These are phyloP conservation scores for Ruellia speciosa DNA, from an alignment of 305 asterid genomes.

Conservation along the genomic window DNA sequence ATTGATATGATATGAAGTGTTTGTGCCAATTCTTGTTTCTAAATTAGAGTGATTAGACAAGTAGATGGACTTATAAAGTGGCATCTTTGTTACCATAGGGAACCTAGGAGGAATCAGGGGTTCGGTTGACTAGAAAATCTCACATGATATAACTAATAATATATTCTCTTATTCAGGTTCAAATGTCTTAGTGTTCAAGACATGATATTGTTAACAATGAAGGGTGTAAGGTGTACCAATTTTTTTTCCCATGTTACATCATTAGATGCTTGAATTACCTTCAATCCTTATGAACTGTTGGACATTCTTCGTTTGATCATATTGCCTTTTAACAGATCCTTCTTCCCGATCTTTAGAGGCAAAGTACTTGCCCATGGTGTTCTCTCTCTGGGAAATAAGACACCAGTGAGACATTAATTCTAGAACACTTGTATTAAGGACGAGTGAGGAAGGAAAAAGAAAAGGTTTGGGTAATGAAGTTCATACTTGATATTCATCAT, in stretches of 20 bases:
- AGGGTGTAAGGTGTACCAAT: too few relatives aligned
- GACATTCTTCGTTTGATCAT: conserved; percentile 51
- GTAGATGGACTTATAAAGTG: too few relatives aligned
- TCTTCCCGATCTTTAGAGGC: conserved; percentile 26
- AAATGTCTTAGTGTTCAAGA: too few relatives aligned
- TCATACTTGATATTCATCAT: conserved; percentile 56
- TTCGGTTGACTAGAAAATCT: too few relatives aligned
- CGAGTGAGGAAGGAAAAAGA: not conserved
- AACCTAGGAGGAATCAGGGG: too few relatives aligned
- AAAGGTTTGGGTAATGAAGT: not conserved
- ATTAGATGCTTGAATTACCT: conserved; percentile 39
- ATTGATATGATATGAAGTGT: too few relatives aligned
- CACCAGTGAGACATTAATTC: conserved; percentile 17
- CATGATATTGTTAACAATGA: too few relatives aligned
- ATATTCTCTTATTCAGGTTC: too few relatives aligned
- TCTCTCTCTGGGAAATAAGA: conserved; percentile 36
- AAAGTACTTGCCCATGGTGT: conserved; percentile 24
- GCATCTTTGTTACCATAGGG: too few relatives aligned
- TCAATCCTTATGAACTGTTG: conserved; percentile 79
- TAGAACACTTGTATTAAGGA: conserved; percentile 4
- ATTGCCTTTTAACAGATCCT: conserved; percentile 31
- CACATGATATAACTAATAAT: too few relatives aligned
- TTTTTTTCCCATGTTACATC: conserved; percentile 8
- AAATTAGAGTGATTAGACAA: too few relatives aligned
- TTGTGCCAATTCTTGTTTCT: too few relatives aligned